These are phyloP conservation scores for Orbilia ellipsospora DNA, from an alignment of 2,329 filamentous ascomycete species.

Conservation along the genomic window DNA sequence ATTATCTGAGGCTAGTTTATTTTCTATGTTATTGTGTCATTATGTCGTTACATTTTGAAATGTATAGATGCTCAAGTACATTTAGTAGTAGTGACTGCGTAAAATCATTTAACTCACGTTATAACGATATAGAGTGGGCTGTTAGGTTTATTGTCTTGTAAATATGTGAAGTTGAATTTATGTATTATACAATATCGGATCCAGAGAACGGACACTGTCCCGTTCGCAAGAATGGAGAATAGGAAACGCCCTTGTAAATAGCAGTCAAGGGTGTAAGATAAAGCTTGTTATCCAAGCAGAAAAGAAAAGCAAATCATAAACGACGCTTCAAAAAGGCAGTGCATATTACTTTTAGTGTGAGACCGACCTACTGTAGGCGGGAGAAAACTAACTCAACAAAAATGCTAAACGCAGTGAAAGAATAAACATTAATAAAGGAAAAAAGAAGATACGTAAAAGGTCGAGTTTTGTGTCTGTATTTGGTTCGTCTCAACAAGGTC, in stretches of 20 bases:
- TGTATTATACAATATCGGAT: slow-evolving; percentile 5
- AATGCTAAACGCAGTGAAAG: slow-evolving; percentile 2
- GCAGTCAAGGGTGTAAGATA: background rate
- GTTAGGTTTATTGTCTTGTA: no score
- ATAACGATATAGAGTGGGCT: no score
- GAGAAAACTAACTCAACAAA: background rate
- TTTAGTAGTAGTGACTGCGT: no score
- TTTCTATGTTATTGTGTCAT: no score
- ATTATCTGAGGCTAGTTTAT: no score
- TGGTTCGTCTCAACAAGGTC: slow-evolving; percentile 53
- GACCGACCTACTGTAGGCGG: background rate
- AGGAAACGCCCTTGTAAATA: background rate
- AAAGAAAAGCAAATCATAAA: background rate
- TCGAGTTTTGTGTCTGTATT: slow-evolving; percentile 18
- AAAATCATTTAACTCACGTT: no score
- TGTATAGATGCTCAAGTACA: no score
- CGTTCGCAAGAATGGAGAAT: background rate
- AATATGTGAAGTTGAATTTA: no score
- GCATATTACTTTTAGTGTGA: slow-evolving; percentile 15
- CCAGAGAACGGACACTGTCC: slow-evolving; percentile 7
- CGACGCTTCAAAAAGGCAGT: background rate
- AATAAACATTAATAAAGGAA: slow-evolving; percentile 8
- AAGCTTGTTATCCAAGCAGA: background rate
- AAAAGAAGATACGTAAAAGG: background rate
- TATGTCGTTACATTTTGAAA: no score